These are phyloP conservation scores for Lecanicillium sp. DNA, from an alignment of 2,329 filamentous ascomycete genomes.

Conservation along the genomic window DNA sequence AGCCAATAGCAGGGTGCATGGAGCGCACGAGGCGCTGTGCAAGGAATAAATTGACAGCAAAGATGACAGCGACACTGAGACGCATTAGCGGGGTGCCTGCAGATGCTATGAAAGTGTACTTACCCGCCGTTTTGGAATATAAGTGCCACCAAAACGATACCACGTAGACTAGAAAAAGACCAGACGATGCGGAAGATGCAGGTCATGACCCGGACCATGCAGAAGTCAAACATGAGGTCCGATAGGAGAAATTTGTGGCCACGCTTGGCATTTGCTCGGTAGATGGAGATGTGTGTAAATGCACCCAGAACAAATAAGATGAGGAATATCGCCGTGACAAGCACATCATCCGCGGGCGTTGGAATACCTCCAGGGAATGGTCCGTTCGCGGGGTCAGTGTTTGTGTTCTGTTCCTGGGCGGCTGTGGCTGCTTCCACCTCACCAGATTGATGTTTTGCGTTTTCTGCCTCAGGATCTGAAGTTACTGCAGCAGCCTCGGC, in stretches of 20 bases:
- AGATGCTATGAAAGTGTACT: not conserved
- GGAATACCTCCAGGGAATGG: slow-evolving; percentile 13
- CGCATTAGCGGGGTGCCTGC: not conserved
- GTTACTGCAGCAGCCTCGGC: too few species aligned
- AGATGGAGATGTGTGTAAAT: slow-evolving; percentile 21
- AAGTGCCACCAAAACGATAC: slow-evolving; percentile 28
- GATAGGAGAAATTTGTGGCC: slow-evolving; percentile 35
- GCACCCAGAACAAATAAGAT: slow-evolving; percentile 21
- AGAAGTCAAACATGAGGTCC: slow-evolving; percentile 31
- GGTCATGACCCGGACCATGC: slow-evolving; percentile 28
- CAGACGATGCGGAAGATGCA: slow-evolving; percentile 32
- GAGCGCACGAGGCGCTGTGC: slow-evolving; percentile 34
- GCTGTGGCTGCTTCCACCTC: too few species aligned
- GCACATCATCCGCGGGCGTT: slow-evolving; percentile 17
- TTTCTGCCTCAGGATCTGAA: too few species aligned
- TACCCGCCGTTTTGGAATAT: slow-evolving; percentile 32
- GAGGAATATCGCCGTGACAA: slow-evolving; percentile 22
- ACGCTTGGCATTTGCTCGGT: slow-evolving; percentile 24
- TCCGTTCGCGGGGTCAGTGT: not conserved
- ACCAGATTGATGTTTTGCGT: too few species aligned
- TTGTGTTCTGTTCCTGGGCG: not conserved
- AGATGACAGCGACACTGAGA: slow-evolving; percentile 27
- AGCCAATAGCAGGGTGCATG: slow-evolving; percentile 30
- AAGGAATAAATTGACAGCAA: slow-evolving; percentile 33
- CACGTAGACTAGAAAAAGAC: slow-evolving; percentile 22